Conservation (phyloP, 2,329 filamentous ascomycete species). For the Alternaria sp. region DNA sequence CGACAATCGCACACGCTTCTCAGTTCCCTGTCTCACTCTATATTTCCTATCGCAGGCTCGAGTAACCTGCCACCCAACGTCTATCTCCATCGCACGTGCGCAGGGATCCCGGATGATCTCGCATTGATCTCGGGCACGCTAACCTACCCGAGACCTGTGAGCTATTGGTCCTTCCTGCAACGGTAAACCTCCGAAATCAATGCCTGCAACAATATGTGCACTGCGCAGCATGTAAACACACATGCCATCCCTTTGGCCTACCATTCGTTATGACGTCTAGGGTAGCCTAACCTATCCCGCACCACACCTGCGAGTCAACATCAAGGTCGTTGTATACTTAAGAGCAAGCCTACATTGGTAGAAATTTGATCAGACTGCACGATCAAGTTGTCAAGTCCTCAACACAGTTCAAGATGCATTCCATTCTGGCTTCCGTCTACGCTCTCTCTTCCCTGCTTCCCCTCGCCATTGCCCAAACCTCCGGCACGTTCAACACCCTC, state of each 20-base stretch:
- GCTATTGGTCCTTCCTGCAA: constrained; percentile 18
- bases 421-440: constrained; percentile 5
- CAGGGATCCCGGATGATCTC: constrained; percentile 13
- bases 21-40: not conserved
- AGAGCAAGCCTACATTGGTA: not conserved
- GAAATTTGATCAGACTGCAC: not conserved
- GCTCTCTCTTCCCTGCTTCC: constrained; percentile 14
- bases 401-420: constrained; percentile 17
- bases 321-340: constrained; percentile 8
- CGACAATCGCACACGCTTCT: not conserved
- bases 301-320: not conserved
- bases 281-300: not conserved
- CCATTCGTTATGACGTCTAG: constrained; percentile 14
- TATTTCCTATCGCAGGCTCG: not conserved
- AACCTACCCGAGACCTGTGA: constrained; percentile 7
- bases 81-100: constrained; percentile 17
- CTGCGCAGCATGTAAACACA: constrained; percentile 10
- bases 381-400: not conserved
- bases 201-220: constrained; percentile 18
- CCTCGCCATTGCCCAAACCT: constrained; percentile 27
- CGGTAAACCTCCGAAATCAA: constrained; percentile 12
- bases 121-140: constrained; percentile 16
- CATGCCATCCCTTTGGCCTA: constrained; percentile 13
- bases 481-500: constrained; percentile 59
- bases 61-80: constrained; percentile 5